Base-by-base conservation (phyloP, 2,329 filamentous ascomycete species). In the Arthrobotrys sinensis region DNA sequence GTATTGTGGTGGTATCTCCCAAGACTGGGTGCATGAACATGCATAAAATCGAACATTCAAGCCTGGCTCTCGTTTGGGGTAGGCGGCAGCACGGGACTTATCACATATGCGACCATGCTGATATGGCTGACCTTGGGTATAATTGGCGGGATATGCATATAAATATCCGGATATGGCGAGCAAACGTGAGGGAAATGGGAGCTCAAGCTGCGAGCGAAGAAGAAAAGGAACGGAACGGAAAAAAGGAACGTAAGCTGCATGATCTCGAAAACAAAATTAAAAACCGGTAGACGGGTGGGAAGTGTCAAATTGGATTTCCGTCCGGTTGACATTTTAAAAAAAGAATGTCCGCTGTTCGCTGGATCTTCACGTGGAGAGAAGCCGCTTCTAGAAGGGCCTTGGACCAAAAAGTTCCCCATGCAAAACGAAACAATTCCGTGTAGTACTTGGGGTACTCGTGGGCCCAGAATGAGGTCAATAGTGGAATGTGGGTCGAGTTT, bases 361-460 rank as follows among this genome's bases (percentile, higher is more conserved):
- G 21, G 55, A 28, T 34, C 55, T 70, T 50, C 67, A 71, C 67
- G 67, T 63, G 66, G 53, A 19, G 34, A 10, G 36, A 32, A 64
- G 16, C 46, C 55, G 45, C 55, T 71, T 71, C 67, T 64, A 63
- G 53, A 71, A 71, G 55, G 55, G 40, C 38, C 64, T 45, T 55
- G 32, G n/a, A 36, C 21, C 19, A 45, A 50, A 48, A 43, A 28
- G 53, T 40, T 19, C 21, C 57, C 53, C 57, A 70, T 70, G 65
- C 72, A 24, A 70, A 68, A 76, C 66, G 72, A 76, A 65, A 76
- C 60, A 70, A 76, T 76, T 76, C 55, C 65, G 57, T 55, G 57
- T 38, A 40, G 48, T 34, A 32, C 12, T 60, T 34, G 21, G 60
- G 16, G 55, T 38, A 55, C 28, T 45, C 50, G 55, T 69, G 53